phyloP scores from a whole-genome alignment of 768 basidiomycete species.

The Lactarius akahatsu region DNA sequence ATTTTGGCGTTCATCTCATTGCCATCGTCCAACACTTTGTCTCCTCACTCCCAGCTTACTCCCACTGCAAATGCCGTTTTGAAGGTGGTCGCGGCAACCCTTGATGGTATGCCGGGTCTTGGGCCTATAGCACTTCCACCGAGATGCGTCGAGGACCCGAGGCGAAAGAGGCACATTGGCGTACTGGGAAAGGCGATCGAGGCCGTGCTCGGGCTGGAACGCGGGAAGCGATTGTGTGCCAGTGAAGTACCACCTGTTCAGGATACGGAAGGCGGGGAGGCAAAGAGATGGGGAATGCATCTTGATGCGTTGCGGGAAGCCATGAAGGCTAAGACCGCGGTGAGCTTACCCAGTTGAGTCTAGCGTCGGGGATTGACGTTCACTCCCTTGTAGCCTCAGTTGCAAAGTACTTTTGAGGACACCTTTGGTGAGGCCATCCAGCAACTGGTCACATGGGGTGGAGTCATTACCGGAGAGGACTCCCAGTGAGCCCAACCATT shows the following conservation, averaged over 20 bases:
- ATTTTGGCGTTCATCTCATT: constrained; percentile 40
- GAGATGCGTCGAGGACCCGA: constrained; percentile 74
- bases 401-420: constrained; percentile 61
- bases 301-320: constrained; percentile 54
- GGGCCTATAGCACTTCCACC: constrained; percentile 79
- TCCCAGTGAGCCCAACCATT: constrained; percentile 49
- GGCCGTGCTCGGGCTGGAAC: constrained; percentile 56
- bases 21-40: constrained; percentile 44
- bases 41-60: constrained; percentile 31
- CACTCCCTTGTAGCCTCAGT: constrained; percentile 44
- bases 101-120: constrained; percentile 71
- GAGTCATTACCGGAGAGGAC: constrained; percentile 65
- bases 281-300: constrained; percentile 73
- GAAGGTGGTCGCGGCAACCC: constrained; percentile 26
- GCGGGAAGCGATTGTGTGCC: constrained; percentile 63
- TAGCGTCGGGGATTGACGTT: background rate
- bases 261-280: constrained; percentile 62
- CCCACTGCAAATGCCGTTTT: constrained; percentile 38
- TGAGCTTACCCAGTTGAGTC: constrained; percentile 34
- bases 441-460: constrained; percentile 71
- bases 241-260: constrained; percentile 43
- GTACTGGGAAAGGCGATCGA: constrained; percentile 73
- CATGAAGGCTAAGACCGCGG: constrained; percentile 58
- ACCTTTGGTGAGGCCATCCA: constrained; percentile 78
- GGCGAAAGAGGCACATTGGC: constrained; percentile 70